A percentile compares a stretch with the other conserved stretches of the same genome.
phyloP scores from a whole-genome alignment of 2,329 filamentous ascomycete species.

The Diaporthe ilicicola region DNA sequence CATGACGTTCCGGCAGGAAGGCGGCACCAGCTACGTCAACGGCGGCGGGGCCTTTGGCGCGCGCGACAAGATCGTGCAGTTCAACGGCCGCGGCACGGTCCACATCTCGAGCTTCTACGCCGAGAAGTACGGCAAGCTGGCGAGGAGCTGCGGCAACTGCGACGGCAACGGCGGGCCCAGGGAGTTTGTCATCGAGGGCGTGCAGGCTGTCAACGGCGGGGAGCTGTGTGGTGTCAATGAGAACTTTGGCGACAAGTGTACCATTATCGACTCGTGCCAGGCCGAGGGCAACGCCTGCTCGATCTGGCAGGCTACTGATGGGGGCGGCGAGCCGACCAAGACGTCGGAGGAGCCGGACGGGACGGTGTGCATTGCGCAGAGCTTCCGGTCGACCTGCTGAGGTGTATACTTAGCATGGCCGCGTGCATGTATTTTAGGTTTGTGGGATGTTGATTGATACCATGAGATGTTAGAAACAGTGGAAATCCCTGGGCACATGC shows the following conservation, averaged over 20 bases:
- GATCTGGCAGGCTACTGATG: background rate
- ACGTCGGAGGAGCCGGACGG: background rate
- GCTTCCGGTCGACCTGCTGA: background rate
- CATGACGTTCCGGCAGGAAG: slow-evolving; percentile 44
- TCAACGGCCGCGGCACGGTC: slow-evolving; percentile 47
- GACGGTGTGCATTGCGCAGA: background rate
- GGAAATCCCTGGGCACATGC: background rate
- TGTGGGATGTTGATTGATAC: background rate
- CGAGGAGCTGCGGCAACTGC: slow-evolving; percentile 59
- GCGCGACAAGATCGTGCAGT: slow-evolving; percentile 48
- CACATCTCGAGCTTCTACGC: slow-evolving; percentile 50
- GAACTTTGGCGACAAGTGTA: slow-evolving; percentile 53
- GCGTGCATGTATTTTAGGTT: no score
- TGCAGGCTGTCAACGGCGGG: slow-evolving; percentile 50
- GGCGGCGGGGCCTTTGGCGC: slow-evolving; percentile 48
- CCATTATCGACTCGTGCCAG: slow-evolving; percentile 37
- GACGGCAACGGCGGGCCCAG: slow-evolving; percentile 47
- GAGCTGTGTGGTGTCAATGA: slow-evolving; percentile 56
- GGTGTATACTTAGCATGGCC: background rate
- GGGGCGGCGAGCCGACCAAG: background rate
- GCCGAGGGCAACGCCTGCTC: slow-evolving; percentile 1
- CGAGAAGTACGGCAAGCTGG: slow-evolving; percentile 54
- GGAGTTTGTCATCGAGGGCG: slow-evolving; percentile 52
- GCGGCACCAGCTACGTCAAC: slow-evolving; percentile 47
- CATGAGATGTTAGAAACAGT: background rate